Evolutionary conservation across 305 asterid species (phyloP).

Genomic region (Nicotiana rustica): DNA sequence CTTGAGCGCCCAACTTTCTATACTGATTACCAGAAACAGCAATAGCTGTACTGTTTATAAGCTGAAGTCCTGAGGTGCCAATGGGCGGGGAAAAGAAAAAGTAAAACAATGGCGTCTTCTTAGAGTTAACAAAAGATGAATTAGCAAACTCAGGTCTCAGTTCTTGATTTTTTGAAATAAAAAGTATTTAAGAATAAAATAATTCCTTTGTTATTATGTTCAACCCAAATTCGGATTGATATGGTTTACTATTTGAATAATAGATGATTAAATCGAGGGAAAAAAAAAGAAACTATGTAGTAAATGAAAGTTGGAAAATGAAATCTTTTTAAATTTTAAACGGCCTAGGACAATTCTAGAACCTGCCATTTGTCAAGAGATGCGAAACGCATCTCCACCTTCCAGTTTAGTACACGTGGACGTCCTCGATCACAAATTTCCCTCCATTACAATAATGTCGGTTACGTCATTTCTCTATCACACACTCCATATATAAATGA

Average conservation of each 20-base stretch:
- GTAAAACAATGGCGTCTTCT: too few species aligned
- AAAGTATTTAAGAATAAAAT: too few species aligned
- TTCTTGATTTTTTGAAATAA: too few species aligned
- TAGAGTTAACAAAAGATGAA: too few species aligned
- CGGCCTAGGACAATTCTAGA: background rate
- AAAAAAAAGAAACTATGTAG: background rate
- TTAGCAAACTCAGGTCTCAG: too few species aligned
- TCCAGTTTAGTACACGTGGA: conserved; percentile 54
- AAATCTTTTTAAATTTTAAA: conserved; percentile 24
- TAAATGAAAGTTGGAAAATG: background rate
- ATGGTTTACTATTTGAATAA: too few species aligned
- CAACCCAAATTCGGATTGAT: too few species aligned
- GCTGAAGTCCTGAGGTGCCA: background rate
- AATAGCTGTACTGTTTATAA: background rate
- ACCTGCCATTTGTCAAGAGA: background rate
- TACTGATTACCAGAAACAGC: background rate
- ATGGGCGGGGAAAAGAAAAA: too few species aligned
- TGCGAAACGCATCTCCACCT: conserved; percentile 19
- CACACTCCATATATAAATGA: background rate
- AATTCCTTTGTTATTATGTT: too few species aligned
- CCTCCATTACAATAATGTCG: conserved; percentile 45
- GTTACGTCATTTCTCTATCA: conserved; percentile 39
- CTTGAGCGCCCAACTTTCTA: background rate
- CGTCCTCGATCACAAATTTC: conserved; percentile 48
- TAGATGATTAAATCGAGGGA: too few species aligned